Evolutionary conservation across 2,329 filamentous ascomycete species (phyloP).

Genomic region (Fusarium neocosmosporiellum): DNA sequence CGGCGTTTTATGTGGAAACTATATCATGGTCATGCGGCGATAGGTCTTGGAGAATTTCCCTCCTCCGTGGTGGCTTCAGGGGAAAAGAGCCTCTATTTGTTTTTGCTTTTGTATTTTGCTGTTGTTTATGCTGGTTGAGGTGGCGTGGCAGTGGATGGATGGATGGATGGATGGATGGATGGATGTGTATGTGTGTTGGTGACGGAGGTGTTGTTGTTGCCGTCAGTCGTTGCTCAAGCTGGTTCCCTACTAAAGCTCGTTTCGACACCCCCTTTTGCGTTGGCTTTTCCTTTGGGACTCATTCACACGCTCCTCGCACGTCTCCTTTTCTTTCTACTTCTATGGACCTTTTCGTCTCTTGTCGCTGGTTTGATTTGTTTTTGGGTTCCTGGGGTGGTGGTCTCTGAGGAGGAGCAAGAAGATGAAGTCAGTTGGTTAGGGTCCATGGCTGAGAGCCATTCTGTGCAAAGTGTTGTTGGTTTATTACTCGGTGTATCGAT

Average conservation of each 20-base stretch:
- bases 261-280: constrained; percentile 26
- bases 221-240: constrained; percentile 13
- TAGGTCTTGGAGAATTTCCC: constrained; percentile 47
- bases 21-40: constrained; percentile 56
- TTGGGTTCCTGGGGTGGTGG: background rate
- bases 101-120: constrained; percentile 33
- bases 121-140: constrained; percentile 32
- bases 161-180: background rate
- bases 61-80: constrained; percentile 46
- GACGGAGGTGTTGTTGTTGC: background rate
- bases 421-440: constrained; percentile 5
- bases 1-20: constrained; percentile 53
- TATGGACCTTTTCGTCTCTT: constrained; percentile 30
- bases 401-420: background rate
- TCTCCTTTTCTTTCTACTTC: constrained; percentile 35
- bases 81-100: constrained; percentile 47
- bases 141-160: constrained; percentile 16
- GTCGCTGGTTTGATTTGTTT: constrained; percentile 15
- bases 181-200: background rate
- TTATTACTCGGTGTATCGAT: constrained; percentile 42
- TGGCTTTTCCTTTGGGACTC: constrained; percentile 21
- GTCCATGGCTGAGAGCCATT: constrained; percentile 19
- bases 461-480: constrained; percentile 38
- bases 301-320: constrained; percentile 15
- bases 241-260: constrained; percentile 26